Evolutionary conservation across 148 eudicot species (phyloP), one percentile per base, ranked within the genome.

Genomic region (Rhododendron molle): DNA sequence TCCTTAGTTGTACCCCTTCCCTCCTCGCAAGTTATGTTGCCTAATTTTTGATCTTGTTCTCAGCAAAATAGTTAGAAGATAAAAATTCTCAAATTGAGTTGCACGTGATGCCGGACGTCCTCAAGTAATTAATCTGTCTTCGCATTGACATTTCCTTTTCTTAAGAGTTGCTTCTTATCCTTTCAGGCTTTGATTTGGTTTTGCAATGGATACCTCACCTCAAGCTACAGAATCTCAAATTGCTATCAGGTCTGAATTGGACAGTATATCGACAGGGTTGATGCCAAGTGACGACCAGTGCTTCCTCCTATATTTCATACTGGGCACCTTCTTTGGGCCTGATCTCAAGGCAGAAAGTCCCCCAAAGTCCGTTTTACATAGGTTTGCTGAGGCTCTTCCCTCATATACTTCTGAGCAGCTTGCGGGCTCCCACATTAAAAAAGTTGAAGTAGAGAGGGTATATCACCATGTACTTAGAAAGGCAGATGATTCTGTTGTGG

Each of bases 301-400:
- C 86, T 96, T 96, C 88, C 94, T 96, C 78, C 85, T 94, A 40
- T 89, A 91, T 86, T 92, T 96, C 84, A 92, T 94, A 80, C 92
- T 93, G 92, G 98, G 98, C 28, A 88, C 91, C 60, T 96, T 93
- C 82, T 93, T 96, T 60, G 98, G 92, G 7, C 98, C 98, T 38
- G 92, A 93, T 88, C 87, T 96, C 72, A 85, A 82, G 86, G 91
- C 65, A 14, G 92, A 93, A 86, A 76, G 44, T 7, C 92, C 91
- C 62, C 92, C 18, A 80, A 94, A 91, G 82, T 92, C 96, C 0
- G 92, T 88, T 78, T 85, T 93, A 56, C 98, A 96, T 85, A 90
- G 98, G 86, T 84, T 62, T 60, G 88, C 91, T 0, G 95, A 93
- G 87, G 88, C 89, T 36, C 94, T 93, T 86, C 93, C 93, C 50